Evolutionary conservation across 2,329 filamentous ascomycete species (phyloP).

Genomic region (Colletotrichum karsti): DNA sequence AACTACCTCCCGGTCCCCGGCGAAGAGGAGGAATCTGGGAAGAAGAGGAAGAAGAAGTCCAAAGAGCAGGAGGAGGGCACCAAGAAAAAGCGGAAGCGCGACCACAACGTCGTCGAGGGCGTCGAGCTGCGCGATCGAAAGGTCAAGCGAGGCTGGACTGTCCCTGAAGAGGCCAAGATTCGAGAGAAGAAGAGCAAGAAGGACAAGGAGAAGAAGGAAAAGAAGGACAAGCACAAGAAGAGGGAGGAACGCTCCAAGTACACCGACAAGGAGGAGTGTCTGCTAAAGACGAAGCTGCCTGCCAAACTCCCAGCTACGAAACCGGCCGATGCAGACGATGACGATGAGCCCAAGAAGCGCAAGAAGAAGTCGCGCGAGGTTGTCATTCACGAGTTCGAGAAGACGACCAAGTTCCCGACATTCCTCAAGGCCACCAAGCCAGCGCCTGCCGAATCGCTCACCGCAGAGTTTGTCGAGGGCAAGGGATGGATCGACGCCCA

Average conservation of each 20-base stretch:
- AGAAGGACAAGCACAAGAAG: conserved; percentile 65
- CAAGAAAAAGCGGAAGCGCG: conserved; percentile 62
- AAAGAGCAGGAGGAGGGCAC: conserved; percentile 36
- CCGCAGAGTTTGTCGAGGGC: conserved; percentile 77
- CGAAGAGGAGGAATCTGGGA: conserved; percentile 42
- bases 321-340: conserved; percentile 48
- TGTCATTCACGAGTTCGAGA: conserved; percentile 89
- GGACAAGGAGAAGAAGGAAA: conserved; percentile 54
- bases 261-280: conserved; percentile 80
- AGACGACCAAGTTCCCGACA: conserved; percentile 81
- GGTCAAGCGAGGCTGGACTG: conserved; percentile 91
- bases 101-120: conserved; percentile 65
- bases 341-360: conserved; percentile 63
- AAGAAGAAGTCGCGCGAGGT: conserved; percentile 69
- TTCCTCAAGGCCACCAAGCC: conserved; percentile 73
- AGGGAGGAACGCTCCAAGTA: conserved; percentile 77
- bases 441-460: conserved; percentile 51
- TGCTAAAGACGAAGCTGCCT: conserved; percentile 83
- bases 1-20: conserved; percentile 47
- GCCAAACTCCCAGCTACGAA: conserved; percentile 44
- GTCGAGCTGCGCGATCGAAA: conserved; percentile 78
- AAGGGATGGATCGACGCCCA: conserved; percentile 88
- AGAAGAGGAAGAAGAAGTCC: conserved; percentile 53
- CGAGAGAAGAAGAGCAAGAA: conserved; percentile 56
- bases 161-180: conserved; percentile 61